phyloP scores from a whole-genome alignment of 495 filamentous ascomycete genomes.

The Penicillium tannophilum region DNA sequence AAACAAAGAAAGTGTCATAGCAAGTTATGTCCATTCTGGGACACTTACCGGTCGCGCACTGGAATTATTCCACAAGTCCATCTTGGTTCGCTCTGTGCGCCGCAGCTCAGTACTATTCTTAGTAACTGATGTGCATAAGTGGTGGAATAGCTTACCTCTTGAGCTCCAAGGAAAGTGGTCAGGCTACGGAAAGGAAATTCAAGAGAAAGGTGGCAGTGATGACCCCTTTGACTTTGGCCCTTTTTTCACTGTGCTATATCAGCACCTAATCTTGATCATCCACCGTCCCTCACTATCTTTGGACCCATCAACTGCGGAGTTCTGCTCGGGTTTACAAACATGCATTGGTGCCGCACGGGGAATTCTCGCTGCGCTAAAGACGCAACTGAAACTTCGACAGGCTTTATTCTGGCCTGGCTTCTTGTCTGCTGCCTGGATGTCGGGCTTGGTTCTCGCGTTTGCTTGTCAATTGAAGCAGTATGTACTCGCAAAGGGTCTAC shows the following conservation, averaged over 20 bases:
- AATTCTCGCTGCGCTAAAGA: slow-evolving; percentile 37
- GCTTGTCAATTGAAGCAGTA: slow-evolving; percentile 46
- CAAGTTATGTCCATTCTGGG: slow-evolving; percentile 44
- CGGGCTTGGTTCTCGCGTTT: slow-evolving; percentile 42
- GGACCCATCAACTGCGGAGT: slow-evolving; percentile 36
- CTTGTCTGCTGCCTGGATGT: slow-evolving; percentile 46
- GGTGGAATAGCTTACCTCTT: slow-evolving; percentile 45
- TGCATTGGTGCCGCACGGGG: slow-evolving; percentile 43
- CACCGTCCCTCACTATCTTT: slow-evolving; percentile 47
- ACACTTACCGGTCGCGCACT: slow-evolving; percentile 42
- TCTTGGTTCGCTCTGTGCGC: slow-evolving; percentile 38
- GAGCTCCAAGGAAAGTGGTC: slow-evolving; percentile 27
- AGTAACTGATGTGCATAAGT: slow-evolving; percentile 47
- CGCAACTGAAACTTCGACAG: slow-evolving; percentile 33
- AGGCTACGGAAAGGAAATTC: background rate
- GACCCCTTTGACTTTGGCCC: slow-evolving; percentile 41
- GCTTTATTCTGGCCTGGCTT: slow-evolving; percentile 47
- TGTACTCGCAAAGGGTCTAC: slow-evolving; percentile 34
- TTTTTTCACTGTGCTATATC: slow-evolving; percentile 61
- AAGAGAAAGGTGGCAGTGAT: slow-evolving; percentile 8
- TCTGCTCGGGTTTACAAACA: slow-evolving; percentile 43
- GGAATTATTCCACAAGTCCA: slow-evolving; percentile 47
- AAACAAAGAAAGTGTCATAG: slow-evolving; percentile 33
- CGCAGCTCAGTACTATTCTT: slow-evolving; percentile 40
- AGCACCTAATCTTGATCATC: slow-evolving; percentile 70